A percentile compares a stretch with the other conserved stretches of the same genome.
Conservation (phyloP, 495 filamentous ascomycete species). For the Chlorociboria aeruginascens region DNA sequence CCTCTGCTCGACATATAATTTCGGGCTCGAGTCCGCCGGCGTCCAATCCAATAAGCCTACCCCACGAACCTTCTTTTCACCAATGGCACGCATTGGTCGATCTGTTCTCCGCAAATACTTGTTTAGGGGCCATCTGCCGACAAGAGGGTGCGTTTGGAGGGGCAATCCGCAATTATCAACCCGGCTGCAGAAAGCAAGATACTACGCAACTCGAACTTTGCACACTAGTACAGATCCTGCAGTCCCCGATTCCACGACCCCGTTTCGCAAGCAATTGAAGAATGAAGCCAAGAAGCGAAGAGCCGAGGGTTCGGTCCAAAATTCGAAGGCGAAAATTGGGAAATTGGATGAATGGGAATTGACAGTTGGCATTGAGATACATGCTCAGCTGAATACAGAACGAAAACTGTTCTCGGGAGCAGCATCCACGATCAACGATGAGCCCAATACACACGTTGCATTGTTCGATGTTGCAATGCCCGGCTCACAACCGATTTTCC, state of each 20-base stretch:
- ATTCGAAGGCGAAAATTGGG: constrained; percentile 35
- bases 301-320: constrained; percentile 15
- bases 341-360: constrained; percentile 64
- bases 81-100: constrained; percentile 26
- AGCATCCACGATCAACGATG: constrained; percentile 51
- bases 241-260: constrained; percentile 22
- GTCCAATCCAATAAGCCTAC: background rate
- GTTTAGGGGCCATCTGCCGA: constrained; percentile 29
- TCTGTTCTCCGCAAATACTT: constrained; percentile 34
- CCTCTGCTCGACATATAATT: background rate
- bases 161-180: background rate
- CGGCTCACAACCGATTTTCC: constrained; percentile 78
- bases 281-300: constrained; percentile 50
- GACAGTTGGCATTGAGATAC: constrained; percentile 93
- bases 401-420: constrained; percentile 79
- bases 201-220: constrained; percentile 5
- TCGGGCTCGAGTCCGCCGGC: background rate
- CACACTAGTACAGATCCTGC: constrained; percentile 1
- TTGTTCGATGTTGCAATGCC: constrained; percentile 84
- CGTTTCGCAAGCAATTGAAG: constrained; percentile 65
- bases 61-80: background rate
- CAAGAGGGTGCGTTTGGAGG: constrained; percentile 28
- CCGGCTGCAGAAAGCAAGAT: background rate
- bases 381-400: constrained; percentile 84
- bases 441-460: constrained; percentile 75